Evolutionary conservation across 108 stramenopile genomes (phyloP).

Genomic region (Seminavis robusta): DNA sequence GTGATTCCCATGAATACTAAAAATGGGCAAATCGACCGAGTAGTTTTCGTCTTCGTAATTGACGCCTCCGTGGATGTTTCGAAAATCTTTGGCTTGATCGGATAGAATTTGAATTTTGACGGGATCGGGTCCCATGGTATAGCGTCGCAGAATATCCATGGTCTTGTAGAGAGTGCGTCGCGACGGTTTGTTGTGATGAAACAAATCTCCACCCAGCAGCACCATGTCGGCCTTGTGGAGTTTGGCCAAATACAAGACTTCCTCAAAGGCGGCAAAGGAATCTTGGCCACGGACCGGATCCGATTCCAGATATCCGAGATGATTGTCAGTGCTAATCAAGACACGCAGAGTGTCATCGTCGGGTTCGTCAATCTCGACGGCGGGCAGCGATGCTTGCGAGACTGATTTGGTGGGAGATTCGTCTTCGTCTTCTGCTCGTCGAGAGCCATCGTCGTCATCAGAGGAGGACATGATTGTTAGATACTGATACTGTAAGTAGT

Average conservation of each 20-base stretch:
- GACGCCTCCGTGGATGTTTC: conserved; percentile 30
- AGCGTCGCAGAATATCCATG: conserved; percentile 88
- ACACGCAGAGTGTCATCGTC: conserved; percentile 78
- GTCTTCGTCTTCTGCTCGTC: no score
- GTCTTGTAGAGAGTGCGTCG: conserved; percentile 84
- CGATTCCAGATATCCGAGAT: conserved; percentile 88
- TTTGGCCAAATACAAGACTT: conserved; percentile 81
- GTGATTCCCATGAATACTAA: conserved; percentile 98
- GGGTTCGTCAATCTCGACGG: conserved; percentile 13
- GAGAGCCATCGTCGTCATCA: no score
- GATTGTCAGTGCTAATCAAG: conserved; percentile 94
- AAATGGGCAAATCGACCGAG: conserved; percentile 93
- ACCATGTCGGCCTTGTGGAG: conserved; percentile 79
- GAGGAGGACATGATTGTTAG: no score
- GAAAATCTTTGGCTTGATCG: conserved; percentile 41
- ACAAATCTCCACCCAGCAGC: conserved; percentile 92
- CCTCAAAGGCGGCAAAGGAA: conserved; percentile 95
- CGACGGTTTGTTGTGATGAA: conserved; percentile 96
- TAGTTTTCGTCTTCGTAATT: conserved; percentile 92
- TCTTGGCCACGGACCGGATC: conserved; percentile 91
- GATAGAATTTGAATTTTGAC: conserved; percentile 81
- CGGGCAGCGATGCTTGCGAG: no score
- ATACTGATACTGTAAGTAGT: no score
- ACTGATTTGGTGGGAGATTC: no score
- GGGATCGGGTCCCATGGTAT: conserved; percentile 88